Conservation (phyloP, 148 eudicot genomes). For the Rhododendron mucronatum region DNA sequence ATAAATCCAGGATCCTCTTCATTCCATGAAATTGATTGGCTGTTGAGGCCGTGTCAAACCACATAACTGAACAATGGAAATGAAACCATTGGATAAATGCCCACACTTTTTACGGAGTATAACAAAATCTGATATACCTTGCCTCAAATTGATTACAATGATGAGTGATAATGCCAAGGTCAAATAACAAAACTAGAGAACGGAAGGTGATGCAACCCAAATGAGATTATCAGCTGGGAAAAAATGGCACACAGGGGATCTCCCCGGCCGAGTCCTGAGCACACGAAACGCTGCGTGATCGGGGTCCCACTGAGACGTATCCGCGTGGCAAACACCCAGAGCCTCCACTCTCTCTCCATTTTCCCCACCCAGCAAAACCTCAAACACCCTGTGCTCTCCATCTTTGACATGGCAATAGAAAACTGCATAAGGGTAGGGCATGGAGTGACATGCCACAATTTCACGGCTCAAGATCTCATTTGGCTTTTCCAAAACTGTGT, state of each 20-base stretch:
- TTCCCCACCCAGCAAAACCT: constrained; percentile 31
- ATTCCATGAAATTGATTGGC: not conserved
- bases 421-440: constrained; percentile 66
- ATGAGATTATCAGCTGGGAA: constrained; percentile 53
- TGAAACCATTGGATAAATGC: not conserved
- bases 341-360: constrained; percentile 24
- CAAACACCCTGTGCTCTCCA: constrained; percentile 34
- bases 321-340: constrained; percentile 44
- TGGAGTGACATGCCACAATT: constrained; percentile 51
- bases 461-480: constrained; percentile 31
- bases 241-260: constrained; percentile 53
- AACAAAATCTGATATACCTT: too few relatives aligned
- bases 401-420: constrained; percentile 57
- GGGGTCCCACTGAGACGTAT: constrained; percentile 46
- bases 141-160: too few relatives aligned
- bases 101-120: too few relatives aligned
- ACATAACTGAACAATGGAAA: not conserved
- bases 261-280: constrained; percentile 36
- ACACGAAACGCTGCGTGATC: constrained; percentile 37
- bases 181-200: not conserved
- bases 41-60: not conserved
- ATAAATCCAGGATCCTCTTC: not conserved
- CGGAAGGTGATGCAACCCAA: constrained; percentile 30
- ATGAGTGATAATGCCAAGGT: not conserved
- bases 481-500: constrained; percentile 28